Conservation (phyloP, 2,329 filamentous ascomycete genomes). For the Graphilbum sp. region DNA sequence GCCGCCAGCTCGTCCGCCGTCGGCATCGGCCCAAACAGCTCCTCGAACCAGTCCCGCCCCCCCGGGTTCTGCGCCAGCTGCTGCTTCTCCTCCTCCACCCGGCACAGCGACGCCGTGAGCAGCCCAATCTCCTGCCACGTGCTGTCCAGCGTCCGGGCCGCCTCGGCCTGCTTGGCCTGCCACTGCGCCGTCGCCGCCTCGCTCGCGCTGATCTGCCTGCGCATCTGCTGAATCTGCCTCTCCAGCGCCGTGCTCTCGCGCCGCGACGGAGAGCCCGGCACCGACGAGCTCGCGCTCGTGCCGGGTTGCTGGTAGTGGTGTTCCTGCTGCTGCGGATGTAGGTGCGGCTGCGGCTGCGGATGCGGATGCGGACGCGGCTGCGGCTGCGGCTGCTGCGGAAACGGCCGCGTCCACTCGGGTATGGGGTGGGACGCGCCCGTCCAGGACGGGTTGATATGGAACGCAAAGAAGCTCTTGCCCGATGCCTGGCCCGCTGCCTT, state of each 20-base stretch:
- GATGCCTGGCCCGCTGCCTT: no score
- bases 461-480: not conserved
- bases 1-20: not conserved
- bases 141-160: not conserved
- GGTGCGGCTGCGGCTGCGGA: not conserved
- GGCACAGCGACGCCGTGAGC: not conserved
- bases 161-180: not conserved
- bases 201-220: conserved; percentile 1
- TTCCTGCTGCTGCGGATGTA: no score
- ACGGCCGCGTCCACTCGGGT: not conserved
- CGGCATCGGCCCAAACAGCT: not conserved
- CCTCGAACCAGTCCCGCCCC: not conserved
- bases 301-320: no score
- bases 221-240: conserved; percentile 2
- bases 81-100: not conserved
- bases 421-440: not conserved
- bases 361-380: not conserved
- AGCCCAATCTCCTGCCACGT: not conserved
- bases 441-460: not conserved
- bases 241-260: not conserved
- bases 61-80: not conserved
- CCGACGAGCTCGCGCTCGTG: no score
- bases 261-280: not conserved
- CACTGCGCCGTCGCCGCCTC: not conserved
- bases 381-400: not conserved